Evolutionary conservation across 1,284 basidiomycete genomes (phyloP), one percentile per base, ranked within the genome.

Genomic region (Quambalaria eucalypti): DNA sequence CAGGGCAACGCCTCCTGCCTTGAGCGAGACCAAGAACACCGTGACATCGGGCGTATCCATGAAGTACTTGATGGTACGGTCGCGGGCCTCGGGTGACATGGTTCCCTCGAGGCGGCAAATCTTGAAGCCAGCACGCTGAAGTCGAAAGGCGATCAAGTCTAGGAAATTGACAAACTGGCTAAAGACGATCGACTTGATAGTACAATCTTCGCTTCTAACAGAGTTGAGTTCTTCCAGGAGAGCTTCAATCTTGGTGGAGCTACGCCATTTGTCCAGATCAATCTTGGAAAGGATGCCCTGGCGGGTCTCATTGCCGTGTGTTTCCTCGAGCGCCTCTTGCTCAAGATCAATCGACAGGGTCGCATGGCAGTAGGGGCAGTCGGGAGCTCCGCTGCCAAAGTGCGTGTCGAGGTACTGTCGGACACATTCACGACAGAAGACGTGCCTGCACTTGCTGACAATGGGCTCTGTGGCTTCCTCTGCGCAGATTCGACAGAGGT

Each of bases 401-500:
- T 88, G 90, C 38, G 79, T 81, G 48, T 81, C 78, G 50, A 98
- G 80, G 73, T 97, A 98, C 76, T 95, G 90, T 66, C 84, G 85
- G 72, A 98, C 92, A 70, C 95, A 99, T 74, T 93, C 90, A 59
- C 95, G 84, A 74, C 96, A 91, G 55, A 79, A 79, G n/a, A 78
- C 76, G 73, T 93, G 90, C 47, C 82, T 82, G 76, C 95, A 99
- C 63, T 85, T 87, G 28, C 90, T 86, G 52, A 76, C 76, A 61
- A 99, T 96, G 1, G 93, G 91, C 71, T 99, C 95, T 77, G 98
- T 95, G 0, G 90, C 93, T 52, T 95, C 82, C 64, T 99, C 95
- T 64, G 91, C 88, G 77, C 95, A 99, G n/a, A 99, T 79, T 48
- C 92, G 82, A 75, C 95, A 98, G 3, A 78, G 77, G 50, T 77